Evolutionary conservation across 2,329 filamentous ascomycete species (phyloP).

Genomic region (Ophiocordyceps australis): DNA sequence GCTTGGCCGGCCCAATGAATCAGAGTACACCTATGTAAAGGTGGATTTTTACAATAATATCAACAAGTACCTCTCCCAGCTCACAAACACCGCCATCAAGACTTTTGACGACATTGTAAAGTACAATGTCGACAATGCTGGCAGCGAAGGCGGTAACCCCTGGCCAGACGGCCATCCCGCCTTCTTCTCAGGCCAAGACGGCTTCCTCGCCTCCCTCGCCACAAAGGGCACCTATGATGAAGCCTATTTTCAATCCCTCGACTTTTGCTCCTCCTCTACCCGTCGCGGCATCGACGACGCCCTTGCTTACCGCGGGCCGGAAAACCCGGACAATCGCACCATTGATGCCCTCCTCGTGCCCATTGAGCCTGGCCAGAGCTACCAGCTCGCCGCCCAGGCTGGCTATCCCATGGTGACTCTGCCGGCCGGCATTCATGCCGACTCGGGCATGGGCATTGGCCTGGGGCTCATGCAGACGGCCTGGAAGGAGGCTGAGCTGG

Average conservation of each 20-base stretch:
- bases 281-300: conserved; percentile 55
- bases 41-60: conserved; percentile 50
- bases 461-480: conserved; percentile 40
- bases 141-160: conserved; percentile 47
- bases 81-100: conserved; percentile 40
- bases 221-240: conserved; percentile 43
- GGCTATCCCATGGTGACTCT: conserved; percentile 58
- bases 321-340: conserved; percentile 13
- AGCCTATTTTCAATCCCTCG: conserved; percentile 48
- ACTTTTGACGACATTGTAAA: conserved; percentile 47
- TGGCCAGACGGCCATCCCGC: conserved; percentile 36
- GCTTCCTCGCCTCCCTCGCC: conserved; percentile 43
- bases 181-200: conserved; percentile 54
- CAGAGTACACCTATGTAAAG: conserved; percentile 56
- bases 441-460: conserved; percentile 41
- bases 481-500: conserved; percentile 36
- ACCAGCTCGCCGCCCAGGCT: conserved; percentile 56
- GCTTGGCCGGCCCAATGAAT: conserved; percentile 50
- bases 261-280: conserved; percentile 38
- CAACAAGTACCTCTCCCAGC: conserved; percentile 40
- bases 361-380: conserved; percentile 46
- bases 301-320: conserved; percentile 23
- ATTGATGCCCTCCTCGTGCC: conserved; percentile 51
- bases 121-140: conserved; percentile 45
- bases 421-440: conserved; percentile 38